phyloP scores from a whole-genome alignment of 2,329 filamentous ascomycete genomes.

The Paraphoma sp. region DNA sequence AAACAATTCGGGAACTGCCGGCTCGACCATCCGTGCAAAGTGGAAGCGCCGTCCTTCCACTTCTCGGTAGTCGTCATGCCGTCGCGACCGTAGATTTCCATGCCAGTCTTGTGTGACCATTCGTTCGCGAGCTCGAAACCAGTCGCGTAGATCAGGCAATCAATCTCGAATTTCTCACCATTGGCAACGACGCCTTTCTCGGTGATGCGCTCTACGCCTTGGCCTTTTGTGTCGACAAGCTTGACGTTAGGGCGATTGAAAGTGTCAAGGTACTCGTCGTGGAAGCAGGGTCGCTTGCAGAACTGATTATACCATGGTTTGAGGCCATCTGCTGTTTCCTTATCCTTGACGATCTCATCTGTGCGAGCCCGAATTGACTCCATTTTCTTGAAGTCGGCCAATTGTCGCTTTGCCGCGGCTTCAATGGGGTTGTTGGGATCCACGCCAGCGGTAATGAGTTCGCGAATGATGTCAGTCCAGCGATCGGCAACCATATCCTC shows the following conservation, averaged over 20 bases:
- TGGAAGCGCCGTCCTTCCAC: constrained; percentile 55
- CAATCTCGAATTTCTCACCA: constrained; percentile 57
- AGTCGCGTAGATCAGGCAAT: constrained; percentile 56
- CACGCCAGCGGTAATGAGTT: constrained; percentile 13
- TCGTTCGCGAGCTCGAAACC: constrained; percentile 50
- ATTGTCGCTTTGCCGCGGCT: constrained; percentile 22
- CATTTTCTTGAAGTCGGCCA: constrained; percentile 47
- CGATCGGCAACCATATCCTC: constrained; percentile 58
- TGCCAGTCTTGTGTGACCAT: constrained; percentile 39
- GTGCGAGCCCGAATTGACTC: constrained; percentile 56
- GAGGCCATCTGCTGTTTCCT: constrained; percentile 58
- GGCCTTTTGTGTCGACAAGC: constrained; percentile 66
- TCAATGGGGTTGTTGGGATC: constrained; percentile 16
- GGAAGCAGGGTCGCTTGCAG: constrained; percentile 70
- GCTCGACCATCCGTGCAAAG: constrained; percentile 60
- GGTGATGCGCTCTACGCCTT: constrained; percentile 53
- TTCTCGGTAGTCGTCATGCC: constrained; percentile 55
- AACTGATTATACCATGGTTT: constrained; percentile 67
- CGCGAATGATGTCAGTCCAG: constrained; percentile 51
- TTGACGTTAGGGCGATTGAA: constrained; percentile 67
- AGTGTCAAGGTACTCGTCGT: constrained; percentile 63
- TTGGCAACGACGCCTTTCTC: constrained; percentile 56
- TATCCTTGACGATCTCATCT: constrained; percentile 58
- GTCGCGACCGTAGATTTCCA: constrained; percentile 54
- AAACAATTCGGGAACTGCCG: constrained; percentile 64